Base-by-base conservation (phyloP, 2,329 filamentous ascomycete genomes). In the Aspergillus brasiliensis region DNA sequence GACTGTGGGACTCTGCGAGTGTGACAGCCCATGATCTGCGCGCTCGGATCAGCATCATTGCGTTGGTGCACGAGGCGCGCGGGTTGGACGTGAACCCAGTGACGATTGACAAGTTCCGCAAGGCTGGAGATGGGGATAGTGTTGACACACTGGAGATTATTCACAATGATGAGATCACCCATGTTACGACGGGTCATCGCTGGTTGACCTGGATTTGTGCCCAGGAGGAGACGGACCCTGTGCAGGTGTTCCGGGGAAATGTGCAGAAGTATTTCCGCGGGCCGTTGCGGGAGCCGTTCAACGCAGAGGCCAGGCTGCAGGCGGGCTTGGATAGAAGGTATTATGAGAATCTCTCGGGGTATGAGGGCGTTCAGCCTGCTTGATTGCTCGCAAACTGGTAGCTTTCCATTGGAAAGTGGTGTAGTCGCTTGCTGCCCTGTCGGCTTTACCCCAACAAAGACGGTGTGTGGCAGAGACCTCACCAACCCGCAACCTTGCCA, bases 81-180 rank as follows among this genome's bases (percentile, higher is more conserved):
- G 80, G 79, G 1, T 69, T 81, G 0, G 80, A 81, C 51, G 76
- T 81, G 6, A 81, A 81, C 44, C 80, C 79, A 0, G 72, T 80
- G 72, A 81, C 80, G 0, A 81, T 81, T 46, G 74, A 79, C 48
- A 81, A 81, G 57, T 81, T 81, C 63, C 78, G 77, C 52, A 73
- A 70, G 44, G 75, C 77, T 0, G 66, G 67, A 2, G 80, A 81
- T 44, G 42, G 37, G 8, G 78, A 81, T 49, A 81, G 78, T 52
- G 78, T 80, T 13, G 70, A 76, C 8, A 69, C 70, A 3, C 62
- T 81, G 56, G 75, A 76, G 37, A 69, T 81, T 21, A 81, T 81
- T 31, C 80, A 81, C 54, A 80, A 80, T 52, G 80, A 81, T 47
- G 80, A 81, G 63, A 81, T 81, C 44, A 81, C 80, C 0, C 80